Conservation (phyloP, 108 stramenopile genomes). For the Nitzschia sp. region DNA sequence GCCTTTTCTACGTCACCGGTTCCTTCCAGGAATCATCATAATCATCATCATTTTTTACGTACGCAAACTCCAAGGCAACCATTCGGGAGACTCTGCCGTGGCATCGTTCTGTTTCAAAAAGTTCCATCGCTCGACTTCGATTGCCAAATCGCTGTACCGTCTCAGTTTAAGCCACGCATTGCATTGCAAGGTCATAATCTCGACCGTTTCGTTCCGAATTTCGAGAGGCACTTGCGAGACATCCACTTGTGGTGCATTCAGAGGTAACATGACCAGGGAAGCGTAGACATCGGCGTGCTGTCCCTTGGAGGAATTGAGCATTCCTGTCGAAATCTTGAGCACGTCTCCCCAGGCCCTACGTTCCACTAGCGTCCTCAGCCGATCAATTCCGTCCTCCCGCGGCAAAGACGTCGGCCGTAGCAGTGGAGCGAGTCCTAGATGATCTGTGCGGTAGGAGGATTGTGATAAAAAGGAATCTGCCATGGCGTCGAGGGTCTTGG, state of each 20-base stretch:
- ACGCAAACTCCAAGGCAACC: slow-evolving; percentile 47
- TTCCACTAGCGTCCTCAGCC: slow-evolving; percentile 46
- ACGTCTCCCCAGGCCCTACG: slow-evolving; percentile 83
- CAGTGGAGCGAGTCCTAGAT: slow-evolving; percentile 16
- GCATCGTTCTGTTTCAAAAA: slow-evolving; percentile 38
- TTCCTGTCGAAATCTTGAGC: slow-evolving; percentile 42
- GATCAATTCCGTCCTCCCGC: slow-evolving; percentile 23
- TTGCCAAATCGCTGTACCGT: slow-evolving; percentile 54
- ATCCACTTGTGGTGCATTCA: slow-evolving; percentile 4
- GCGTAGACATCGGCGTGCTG: slow-evolving; percentile 39
- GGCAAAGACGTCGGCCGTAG: slow-evolving; percentile 43
- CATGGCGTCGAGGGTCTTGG: slow-evolving; percentile 28
- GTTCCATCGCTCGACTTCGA: slow-evolving; percentile 58
- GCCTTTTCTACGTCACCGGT: too few species aligned
- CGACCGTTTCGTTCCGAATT: slow-evolving; percentile 50
- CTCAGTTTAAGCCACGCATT: slow-evolving; percentile 62
- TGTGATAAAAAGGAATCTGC: slow-evolving; percentile 50
- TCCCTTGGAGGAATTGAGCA: slow-evolving; percentile 16
- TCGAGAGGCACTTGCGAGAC: neutral
- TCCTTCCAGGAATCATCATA: too few species aligned
- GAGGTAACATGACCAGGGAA: slow-evolving; percentile 23
- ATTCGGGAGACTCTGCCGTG: slow-evolving; percentile 22
- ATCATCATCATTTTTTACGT: neutral
- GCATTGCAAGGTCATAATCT: slow-evolving; percentile 68
- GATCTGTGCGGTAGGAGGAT: slow-evolving; percentile 27